phyloP scores from a whole-genome alignment of 106 monocot species.

The Phalaenopsis aphrodite region DNA sequence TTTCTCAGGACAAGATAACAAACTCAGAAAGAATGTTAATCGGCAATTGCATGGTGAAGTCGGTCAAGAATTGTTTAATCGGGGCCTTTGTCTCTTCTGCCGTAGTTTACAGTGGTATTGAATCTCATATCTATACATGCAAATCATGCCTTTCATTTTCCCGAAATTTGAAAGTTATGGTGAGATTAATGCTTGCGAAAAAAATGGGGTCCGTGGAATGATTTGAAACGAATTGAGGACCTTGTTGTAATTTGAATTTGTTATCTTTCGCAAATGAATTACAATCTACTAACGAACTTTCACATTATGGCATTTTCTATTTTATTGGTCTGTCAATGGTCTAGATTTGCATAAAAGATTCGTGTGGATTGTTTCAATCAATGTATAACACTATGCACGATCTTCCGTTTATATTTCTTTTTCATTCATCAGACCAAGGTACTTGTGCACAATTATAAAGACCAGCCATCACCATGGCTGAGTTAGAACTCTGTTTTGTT shows the following conservation, averaged over 20 bases:
- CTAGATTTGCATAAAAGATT: neutral
- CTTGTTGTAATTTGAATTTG: neutral
- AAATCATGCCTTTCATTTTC: neutral
- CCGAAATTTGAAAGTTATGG: slow-evolving; percentile 19
- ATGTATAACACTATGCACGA: neutral
- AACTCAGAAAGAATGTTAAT: neutral
- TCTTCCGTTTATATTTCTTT: neutral
- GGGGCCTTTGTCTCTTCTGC: slow-evolving; percentile 4
- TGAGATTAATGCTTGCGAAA: slow-evolving; percentile 11
- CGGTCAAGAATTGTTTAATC: slow-evolving; percentile 5
- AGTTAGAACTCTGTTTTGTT: no score
- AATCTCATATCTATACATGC: neutral
- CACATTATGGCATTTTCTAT: neutral
- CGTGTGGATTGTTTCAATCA: neutral
- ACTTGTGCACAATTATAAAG: neutral
- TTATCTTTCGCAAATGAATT: no score
- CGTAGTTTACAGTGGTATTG: slow-evolving; percentile 1
- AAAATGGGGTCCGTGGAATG: neutral
- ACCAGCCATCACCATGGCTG: no score
- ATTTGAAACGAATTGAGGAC: neutral
- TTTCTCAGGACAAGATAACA: slow-evolving; percentile 7
- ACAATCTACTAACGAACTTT: neutral
- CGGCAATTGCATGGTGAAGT: neutral
- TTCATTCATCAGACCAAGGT: neutral
- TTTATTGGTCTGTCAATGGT: neutral